These are phyloP conservation scores for Allodekkera sacchari DNA, from an alignment of 805 yeast species.

Conservation along the genomic window DNA sequence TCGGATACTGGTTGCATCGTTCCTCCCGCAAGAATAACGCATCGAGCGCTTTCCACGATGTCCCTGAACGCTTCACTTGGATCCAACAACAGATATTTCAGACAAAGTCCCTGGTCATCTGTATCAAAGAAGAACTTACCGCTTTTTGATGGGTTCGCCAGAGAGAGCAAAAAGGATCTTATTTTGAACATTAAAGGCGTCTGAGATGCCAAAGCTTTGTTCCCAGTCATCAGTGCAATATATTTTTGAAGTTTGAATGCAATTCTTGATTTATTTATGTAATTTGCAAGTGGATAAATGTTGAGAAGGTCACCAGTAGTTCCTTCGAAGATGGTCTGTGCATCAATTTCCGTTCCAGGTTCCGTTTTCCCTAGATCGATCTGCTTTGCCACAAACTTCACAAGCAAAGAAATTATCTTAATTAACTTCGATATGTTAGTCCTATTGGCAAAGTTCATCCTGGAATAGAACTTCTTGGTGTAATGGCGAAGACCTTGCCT, in stretches of 20 bases:
- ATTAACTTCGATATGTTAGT: slow-evolving; percentile 57
- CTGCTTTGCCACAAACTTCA: slow-evolving; percentile 34
- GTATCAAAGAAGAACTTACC: slow-evolving; percentile 67
- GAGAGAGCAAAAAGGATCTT: slow-evolving; percentile 51
- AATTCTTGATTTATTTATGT: slow-evolving; percentile 59
- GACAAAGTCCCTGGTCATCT: slow-evolving; percentile 18
- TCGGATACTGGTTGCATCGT: slow-evolving; percentile 90
- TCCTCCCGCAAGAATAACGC: slow-evolving; percentile 85
- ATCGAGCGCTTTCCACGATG: slow-evolving; percentile 53
- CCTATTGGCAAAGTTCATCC: slow-evolving; percentile 64
- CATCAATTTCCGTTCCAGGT: slow-evolving; percentile 48
- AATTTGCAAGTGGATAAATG: slow-evolving; percentile 55
- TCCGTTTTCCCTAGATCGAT: slow-evolving; percentile 21
- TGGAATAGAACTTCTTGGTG: slow-evolving; percentile 47
- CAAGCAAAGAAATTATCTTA: slow-evolving; percentile 46
- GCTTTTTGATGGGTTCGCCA: slow-evolving; percentile 69
- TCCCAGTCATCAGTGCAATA: slow-evolving; percentile 27
- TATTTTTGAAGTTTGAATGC: slow-evolving; percentile 80
- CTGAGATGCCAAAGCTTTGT: slow-evolving; percentile 6
- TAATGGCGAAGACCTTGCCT: slow-evolving; percentile 46
- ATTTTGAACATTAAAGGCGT: slow-evolving; percentile 60
- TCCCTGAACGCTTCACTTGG: slow-evolving; percentile 66
- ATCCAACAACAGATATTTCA: slow-evolving; percentile 71
- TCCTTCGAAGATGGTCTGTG: slow-evolving; percentile 44
- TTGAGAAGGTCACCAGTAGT: slow-evolving; percentile 67